Base-by-base conservation (phyloP, 306 rosid species). In the Vigna angularis region DNA sequence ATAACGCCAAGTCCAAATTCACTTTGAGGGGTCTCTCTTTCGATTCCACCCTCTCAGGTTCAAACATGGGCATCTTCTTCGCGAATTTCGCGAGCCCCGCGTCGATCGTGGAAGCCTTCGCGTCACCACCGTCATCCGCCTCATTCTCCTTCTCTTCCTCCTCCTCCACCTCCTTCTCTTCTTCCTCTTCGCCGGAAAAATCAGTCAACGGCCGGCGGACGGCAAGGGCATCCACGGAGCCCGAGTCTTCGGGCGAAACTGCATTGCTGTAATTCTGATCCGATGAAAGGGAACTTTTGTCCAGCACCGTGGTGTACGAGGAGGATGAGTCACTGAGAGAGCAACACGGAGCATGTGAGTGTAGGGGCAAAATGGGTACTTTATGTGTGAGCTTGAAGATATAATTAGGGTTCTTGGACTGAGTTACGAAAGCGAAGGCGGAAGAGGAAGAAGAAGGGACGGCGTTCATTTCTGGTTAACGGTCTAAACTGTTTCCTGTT, bases 141-240 rank as follows among this genome's bases (percentile, higher is more conserved):
- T 78, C 77, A 14, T 58, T 79, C 48, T 15, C 36, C 45, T 58
- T 12, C 44, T 15, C 36, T 26, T 64, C 80, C 2, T 52, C 79
- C n/a, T 80, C 82, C 12, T 84, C 85, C 2, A 34, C 88, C 38
- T 18, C 45, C 45, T 40, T 9, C 45, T 40, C 45, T 9, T 40
- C 45, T 40, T 40, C 45, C 47, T 62, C 84, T 7, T 80, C 70
- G 70, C 82, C 86, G 17, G 89, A 4, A 82, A 73, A 34, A 50
- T 86, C 91, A 90, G 79, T 87, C 81, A 81, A 89, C 79, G 98
- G 98, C 66, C 98, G 89, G 69, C 98, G 98, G 59, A 95, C 90
- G 53, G 66, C 83, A 42, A 91, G 89, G 6, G 22, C 57, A 9
- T 74, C 82, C 5, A 83, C 90, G 9, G 76, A 42, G 28, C 44